Evolutionary conservation across 306 rosid species (phyloP), one percentile per base, ranked within the genome.

Genomic region (Erythrophleum fordii): DNA sequence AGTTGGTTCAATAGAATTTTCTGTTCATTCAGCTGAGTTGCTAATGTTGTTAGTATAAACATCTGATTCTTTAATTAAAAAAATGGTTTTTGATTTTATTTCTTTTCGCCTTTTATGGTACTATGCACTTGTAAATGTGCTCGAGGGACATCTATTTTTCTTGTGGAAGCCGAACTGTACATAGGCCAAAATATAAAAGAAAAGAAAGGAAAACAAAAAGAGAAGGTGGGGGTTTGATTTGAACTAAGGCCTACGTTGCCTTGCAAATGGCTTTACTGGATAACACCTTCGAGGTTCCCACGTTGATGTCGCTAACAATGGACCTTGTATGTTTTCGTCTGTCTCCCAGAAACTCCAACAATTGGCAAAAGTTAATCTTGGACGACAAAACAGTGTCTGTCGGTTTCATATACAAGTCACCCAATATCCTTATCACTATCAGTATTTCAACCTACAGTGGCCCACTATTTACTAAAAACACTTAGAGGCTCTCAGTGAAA

Each of bases 361-460:
- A 26, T 6, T 60, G 79, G 9, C 31, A 3, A 18, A 13, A 44
- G 34, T 34, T 46, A 48, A 25, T 46, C 16, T 17, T 45, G 25
- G 46, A 72, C 61, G 56, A 72, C 76, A 72, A 71, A 49, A 29
- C 11, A 72, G 62, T 29, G 29, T 25, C 14, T 61, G 34, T n/a
- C 58, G 34, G 53, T 59, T 75, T 41, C 70, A 58, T 6, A 6
- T 42, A 20, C 51, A 53, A 35, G 34, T 53, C 66, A 35, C 13
- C 20, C 41, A 42, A 77, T 26, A 76, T 22, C 52, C 53, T 77
- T 51, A 22, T 77, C 52, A 49, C 4, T 3, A 35, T 18, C 66
- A 29, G 18, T 51, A 8, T 55, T 65, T 16, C 66, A 65, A 46
- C 74, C 16, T 22, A 2, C 45, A 3, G 1, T 45, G 71, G 22